Evolutionary conservation across 345 rosid species (phyloP), one percentile per base, ranked within the genome.

Genomic region (Aurinia saxatilis): DNA sequence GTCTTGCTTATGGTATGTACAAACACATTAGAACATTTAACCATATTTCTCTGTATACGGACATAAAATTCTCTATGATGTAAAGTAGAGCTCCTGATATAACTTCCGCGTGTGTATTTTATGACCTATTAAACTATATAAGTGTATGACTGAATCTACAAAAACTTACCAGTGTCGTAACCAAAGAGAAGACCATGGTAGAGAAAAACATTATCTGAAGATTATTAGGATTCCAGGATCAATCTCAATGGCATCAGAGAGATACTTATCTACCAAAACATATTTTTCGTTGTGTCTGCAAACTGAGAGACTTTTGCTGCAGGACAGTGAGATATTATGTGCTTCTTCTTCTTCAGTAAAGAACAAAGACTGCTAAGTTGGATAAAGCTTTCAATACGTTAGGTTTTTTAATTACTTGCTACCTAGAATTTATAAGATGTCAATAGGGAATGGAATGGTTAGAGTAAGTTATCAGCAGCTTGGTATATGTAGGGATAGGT

Each of bases 401-500:
- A 2, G 6, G 29, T 45, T 41, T 9, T 13, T 41, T 51, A 42
- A 45, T 35, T 42, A 51, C 13, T 29, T 16, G 7, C 10, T 42
- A 12, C 10, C 65, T 30, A 46, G 56, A 63, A 37, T 30, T 18
- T 17, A 29, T 19, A 14, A 1, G 10, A 37, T 47, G 13, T 16
- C 18, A 31, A 49, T n/a, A 42, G 6, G 27, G 15, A 50, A 50
- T 5, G 35, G 15, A 50, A 50, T 7, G 25, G 5, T 46, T 19
- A 51, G 14, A 38, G 53, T 40, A 41, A 52, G 53, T 78, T 84
- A 93, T 96, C 97, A 36, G 99, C 99, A 48, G 99, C 99, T 68
- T 88, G 73, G 65, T 81, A 93, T 85, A 91, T 80, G 81, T 93
- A 93, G 0, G 97, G 99, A 57, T 93, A 93, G 18, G 97, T 85